A percentile compares a stretch with the other conserved stretches of the same genome.
phyloP scores from a whole-genome alignment of 2,329 filamentous ascomycete species.

The Colletotrichum filicis region DNA sequence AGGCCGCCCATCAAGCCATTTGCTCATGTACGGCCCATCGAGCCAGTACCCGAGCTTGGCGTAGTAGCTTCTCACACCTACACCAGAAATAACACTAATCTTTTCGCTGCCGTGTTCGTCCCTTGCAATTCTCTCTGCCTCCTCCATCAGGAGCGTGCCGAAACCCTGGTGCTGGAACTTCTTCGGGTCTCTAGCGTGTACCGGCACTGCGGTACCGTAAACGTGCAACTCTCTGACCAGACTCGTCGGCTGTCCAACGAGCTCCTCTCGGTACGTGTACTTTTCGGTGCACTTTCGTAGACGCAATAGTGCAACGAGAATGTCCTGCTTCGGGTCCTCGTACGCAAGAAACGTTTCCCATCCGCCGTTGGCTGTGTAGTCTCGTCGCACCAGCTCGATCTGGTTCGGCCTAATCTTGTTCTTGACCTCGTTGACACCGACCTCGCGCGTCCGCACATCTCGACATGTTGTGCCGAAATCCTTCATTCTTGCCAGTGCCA shows the following conservation, averaged over 20 bases:
- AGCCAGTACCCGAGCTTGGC: constrained; percentile 91
- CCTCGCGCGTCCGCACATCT: constrained; percentile 94
- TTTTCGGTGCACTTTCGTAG: constrained; percentile 90
- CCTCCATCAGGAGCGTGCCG: constrained; percentile 95
- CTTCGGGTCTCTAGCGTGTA: constrained; percentile 92
- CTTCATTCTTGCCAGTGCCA: constrained; percentile 97
- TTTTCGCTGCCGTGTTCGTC: constrained; percentile 95
- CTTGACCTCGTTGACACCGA: constrained; percentile 99
- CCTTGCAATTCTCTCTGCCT: constrained; percentile 93
- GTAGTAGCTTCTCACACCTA: constrained; percentile 96
- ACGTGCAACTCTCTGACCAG: constrained; percentile 95
- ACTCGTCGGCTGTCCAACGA: constrained; percentile 87
- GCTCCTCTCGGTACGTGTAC: constrained; percentile 91
- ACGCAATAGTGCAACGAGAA: constrained; percentile 89
- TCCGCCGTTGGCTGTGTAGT: constrained; percentile 94
- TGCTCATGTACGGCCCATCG: constrained; percentile 88
- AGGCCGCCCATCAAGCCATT: constrained; percentile 66
- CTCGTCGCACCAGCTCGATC: constrained; percentile 91
- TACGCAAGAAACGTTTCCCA: constrained; percentile 99
- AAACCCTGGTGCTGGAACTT: constrained; percentile 99
- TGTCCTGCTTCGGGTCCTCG: constrained; percentile 98
- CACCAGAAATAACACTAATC: constrained; percentile 97
- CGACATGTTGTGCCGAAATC: constrained; percentile 98
- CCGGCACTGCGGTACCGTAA: constrained; percentile 96
- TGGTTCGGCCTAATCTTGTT: constrained; percentile 97